phyloP scores from a whole-genome alignment of 1,284 basidiomycete genomes.

The Ceratobasidium sp. region DNA sequence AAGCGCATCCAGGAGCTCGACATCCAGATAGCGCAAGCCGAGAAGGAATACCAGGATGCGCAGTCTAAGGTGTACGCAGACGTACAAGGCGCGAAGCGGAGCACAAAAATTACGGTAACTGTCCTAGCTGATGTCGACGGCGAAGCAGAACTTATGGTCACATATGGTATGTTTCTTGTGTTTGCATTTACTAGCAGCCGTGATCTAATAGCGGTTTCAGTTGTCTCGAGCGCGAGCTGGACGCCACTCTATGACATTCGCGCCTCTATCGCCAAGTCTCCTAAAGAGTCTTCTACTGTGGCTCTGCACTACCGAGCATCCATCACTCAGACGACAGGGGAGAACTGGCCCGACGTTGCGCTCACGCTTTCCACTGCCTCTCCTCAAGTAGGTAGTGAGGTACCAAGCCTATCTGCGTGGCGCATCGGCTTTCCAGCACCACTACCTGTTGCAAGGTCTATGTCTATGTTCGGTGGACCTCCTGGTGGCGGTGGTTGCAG shows the following conservation, averaged over 20 bases:
- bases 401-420: conserved; percentile 45
- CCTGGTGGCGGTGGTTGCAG: too few relatives aligned
- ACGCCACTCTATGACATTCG: conserved; percentile 49
- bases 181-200: too few relatives aligned
- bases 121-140: conserved; percentile 45
- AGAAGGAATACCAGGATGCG: conserved; percentile 40
- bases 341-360: conserved; percentile 48
- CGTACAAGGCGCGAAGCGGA: conserved; percentile 42
- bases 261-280: conserved; percentile 45
- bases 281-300: conserved; percentile 34
- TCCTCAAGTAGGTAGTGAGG: conserved; percentile 45
- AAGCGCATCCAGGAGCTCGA: conserved; percentile 34
- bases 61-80: conserved; percentile 39
- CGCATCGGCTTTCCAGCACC: conserved; percentile 40
- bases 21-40: conserved; percentile 40
- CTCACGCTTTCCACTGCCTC: conserved; percentile 48
- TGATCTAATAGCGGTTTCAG: conserved; percentile 27
- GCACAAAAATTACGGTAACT: conserved; percentile 45
- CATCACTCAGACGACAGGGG: conserved; percentile 49
- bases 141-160: conserved; percentile 42
- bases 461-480: too few relatives aligned
- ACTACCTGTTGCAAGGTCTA: too few relatives aligned
- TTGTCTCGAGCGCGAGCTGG: conserved; percentile 49
- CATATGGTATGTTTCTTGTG: conserved; percentile 43
- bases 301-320: conserved; percentile 49